These are phyloP conservation scores for Capronia americana DNA, from an alignment of 2,329 filamentous ascomycete genomes.

Conservation along the genomic window DNA sequence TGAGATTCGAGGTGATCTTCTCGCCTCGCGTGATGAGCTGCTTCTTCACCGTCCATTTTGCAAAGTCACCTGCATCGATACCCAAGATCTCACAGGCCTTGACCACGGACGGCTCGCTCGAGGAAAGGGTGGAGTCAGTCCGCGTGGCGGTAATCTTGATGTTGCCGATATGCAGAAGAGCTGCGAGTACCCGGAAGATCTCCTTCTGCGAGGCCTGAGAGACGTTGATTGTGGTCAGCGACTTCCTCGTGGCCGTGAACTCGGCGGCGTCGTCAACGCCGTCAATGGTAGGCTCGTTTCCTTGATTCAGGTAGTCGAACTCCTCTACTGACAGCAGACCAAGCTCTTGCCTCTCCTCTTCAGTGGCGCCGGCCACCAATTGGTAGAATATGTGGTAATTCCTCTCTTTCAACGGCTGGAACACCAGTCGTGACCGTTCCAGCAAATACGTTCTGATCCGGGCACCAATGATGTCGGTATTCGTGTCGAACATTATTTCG, in stretches of 20 bases:
- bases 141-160: slow-evolving; percentile 92
- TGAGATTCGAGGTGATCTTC: slow-evolving; percentile 95
- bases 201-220: slow-evolving; percentile 73
- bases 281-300: slow-evolving; percentile 86
- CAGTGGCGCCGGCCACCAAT: slow-evolving; percentile 87
- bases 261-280: slow-evolving; percentile 96
- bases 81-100: slow-evolving; percentile 85
- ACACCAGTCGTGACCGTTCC: slow-evolving; percentile 93
- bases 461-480: slow-evolving; percentile 95
- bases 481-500: slow-evolving; percentile 97
- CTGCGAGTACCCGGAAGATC: slow-evolving; percentile 89
- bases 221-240: slow-evolving; percentile 87
- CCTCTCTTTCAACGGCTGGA: slow-evolving; percentile 94
- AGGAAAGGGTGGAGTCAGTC: slow-evolving; percentile 81
- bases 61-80: slow-evolving; percentile 83
- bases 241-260: slow-evolving; percentile 85
- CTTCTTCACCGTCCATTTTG: slow-evolving; percentile 99
- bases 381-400: slow-evolving; percentile 99
- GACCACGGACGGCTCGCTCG: slow-evolving; percentile 80
- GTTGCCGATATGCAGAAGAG: slow-evolving; percentile 91
- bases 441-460: slow-evolving; percentile 96
- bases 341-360: slow-evolving; percentile 79
- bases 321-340: slow-evolving; percentile 82
- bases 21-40: slow-evolving; percentile 95
- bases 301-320: slow-evolving; percentile 96